phyloP scores from a whole-genome alignment of 805 yeast genomes.

The Kodamaea fukazawae region DNA sequence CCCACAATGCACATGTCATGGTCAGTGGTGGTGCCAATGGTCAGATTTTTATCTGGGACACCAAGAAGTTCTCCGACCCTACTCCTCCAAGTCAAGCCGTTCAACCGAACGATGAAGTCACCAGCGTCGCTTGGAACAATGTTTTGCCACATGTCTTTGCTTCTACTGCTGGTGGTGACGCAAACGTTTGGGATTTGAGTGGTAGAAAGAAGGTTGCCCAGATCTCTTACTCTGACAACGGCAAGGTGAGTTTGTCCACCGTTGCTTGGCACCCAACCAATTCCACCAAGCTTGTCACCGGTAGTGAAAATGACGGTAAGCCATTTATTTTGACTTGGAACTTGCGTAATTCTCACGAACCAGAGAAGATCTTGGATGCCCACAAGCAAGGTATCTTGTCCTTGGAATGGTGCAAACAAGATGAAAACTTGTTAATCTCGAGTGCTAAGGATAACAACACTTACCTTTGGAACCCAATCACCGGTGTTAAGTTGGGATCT shows the following conservation, averaged over 20 bases:
- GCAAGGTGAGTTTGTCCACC: conserved; percentile 67
- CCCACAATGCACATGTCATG: conserved; percentile 63
- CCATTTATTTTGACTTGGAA: conserved; percentile 92
- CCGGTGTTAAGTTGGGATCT: conserved; percentile 71
- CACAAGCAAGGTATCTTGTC: conserved; percentile 87
- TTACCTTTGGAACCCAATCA: conserved; percentile 83
- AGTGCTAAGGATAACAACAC: conserved; percentile 91
- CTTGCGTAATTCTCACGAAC: conserved; percentile 88
- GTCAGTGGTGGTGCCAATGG: conserved; percentile 90
- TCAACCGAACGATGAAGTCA: conserved; percentile 77
- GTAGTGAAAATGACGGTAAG: conserved; percentile 73
- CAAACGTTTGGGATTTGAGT: conserved; percentile 92
- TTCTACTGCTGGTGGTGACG: conserved; percentile 76
- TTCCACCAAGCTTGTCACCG: conserved; percentile 84
- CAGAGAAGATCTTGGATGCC: conserved; percentile 71
- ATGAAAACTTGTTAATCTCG: conserved; percentile 75
- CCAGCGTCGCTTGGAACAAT: conserved; percentile 86
- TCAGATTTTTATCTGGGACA: conserved; percentile 89
- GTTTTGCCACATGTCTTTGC: conserved; percentile 84
- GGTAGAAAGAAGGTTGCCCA: conserved; percentile 86
- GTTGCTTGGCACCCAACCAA: conserved; percentile 95
- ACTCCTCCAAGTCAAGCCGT: conserved; percentile 73
- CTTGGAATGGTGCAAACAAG: conserved; percentile 90
- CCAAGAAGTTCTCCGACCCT: conserved; percentile 57
- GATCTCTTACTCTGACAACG: conserved; percentile 58